Base-by-base conservation (phyloP, 495 filamentous ascomycete genomes). In the Letharia columbiana region DNA sequence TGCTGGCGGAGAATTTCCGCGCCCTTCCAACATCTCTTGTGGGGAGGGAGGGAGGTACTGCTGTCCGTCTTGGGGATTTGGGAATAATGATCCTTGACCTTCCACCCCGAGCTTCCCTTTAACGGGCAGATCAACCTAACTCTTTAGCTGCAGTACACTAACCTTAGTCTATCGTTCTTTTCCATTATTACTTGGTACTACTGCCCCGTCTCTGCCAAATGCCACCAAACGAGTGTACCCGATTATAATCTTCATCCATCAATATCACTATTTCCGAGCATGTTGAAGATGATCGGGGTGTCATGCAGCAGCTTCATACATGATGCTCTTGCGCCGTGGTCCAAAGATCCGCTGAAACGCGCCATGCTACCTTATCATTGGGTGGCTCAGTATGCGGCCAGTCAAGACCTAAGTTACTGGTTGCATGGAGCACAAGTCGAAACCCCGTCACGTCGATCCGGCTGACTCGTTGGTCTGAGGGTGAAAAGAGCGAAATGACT, bases 381-480 rank as follows among this genome's bases (percentile, higher is more conserved):
- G 52, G 52, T 56, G 52, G 31, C 23, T 52, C 23, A 31, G 4
- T 52, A 52, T 52, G 49, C 28, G 31, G 28, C 52, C 52, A 35
- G 52, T 56, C 4, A 17, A 35, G 52, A 31, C 23, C 52, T 35
- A 56, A 56, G 35, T 6, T 2, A 56, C 12, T 28, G 52, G 28
- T 56, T 56, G 52, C 52, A 56, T 56, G 28, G 31, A 56, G 52
- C 28, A 18, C 1, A 18, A 35, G 52, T 56, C 23, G 52, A 56
- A 56, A 56, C 4, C 52, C n/a, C 47, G 47, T 28, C 47, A 18
- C 10, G 52, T 56, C 52, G 52, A 56, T 56, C 31, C 35, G 52
- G 12, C 49, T 52, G 49, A 52, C 49, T 56, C 45, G 45, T 23
- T 56, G 52, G 52, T 56, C 52, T 35, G 52, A 56, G 52, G 4